Evolutionary conservation across 441 rosid genomes (phyloP).

Genomic region (Corymbia citriodora): DNA sequence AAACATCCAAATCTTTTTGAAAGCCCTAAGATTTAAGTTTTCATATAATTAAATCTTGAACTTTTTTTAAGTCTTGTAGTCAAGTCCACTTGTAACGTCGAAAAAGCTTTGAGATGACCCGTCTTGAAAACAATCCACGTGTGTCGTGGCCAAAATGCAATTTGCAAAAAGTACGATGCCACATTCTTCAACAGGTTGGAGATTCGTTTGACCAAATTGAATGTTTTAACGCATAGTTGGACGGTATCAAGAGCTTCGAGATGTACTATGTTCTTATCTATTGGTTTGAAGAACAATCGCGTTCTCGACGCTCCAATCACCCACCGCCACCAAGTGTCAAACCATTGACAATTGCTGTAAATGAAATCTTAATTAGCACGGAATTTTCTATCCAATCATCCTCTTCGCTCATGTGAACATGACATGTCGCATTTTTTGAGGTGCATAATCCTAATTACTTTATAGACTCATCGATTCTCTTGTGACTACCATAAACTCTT

Average conservation of each 20-base stretch:
- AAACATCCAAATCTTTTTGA: neutral
- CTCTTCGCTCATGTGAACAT: too few relatives aligned
- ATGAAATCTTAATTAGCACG: too few relatives aligned
- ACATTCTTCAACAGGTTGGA: neutral
- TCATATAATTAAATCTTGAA: accelerated
- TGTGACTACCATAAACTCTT: neutral
- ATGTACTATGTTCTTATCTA: neutral
- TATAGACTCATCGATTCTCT: neutral
- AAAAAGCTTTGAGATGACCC: neutral
- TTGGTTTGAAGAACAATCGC: neutral
- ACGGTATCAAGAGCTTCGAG: neutral
- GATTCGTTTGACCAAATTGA: neutral
- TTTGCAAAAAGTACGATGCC: neutral
- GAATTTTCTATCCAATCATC: too few relatives aligned
- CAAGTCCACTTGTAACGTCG: too few relatives aligned
- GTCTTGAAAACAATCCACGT: neutral
- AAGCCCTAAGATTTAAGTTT: neutral
- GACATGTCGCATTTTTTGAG: too few relatives aligned
- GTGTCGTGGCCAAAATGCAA: neutral
- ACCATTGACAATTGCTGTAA: neutral
- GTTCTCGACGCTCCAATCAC: neutral
- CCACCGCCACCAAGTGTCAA: neutral
- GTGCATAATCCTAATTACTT: neutral
- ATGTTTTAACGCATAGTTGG: neutral
- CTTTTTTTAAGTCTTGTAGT: neutral